phyloP scores from a whole-genome alignment of 2,329 filamentous ascomycete species.

The Alternaria metachromatica region DNA sequence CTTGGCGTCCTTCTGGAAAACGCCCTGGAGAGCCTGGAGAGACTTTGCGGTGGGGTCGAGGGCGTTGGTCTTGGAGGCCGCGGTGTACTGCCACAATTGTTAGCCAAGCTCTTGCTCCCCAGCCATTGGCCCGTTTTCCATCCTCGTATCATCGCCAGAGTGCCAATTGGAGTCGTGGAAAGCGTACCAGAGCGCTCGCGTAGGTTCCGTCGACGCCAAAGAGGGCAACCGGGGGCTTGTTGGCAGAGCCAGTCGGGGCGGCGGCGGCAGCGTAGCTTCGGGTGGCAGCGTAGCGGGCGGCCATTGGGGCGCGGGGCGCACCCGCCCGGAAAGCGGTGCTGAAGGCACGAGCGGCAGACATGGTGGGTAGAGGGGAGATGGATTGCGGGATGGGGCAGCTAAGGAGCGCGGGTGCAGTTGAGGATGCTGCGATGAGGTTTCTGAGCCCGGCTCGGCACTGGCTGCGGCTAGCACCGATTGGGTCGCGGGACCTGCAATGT shows the following conservation, averaged over 20 bases:
- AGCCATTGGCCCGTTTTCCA: conserved; percentile 28
- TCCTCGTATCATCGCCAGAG: conserved; percentile 24
- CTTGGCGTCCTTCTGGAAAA: conserved; percentile 84
- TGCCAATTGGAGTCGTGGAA: conserved; percentile 25
- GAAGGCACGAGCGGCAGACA: conserved; percentile 64
- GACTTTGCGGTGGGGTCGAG: conserved; percentile 88
- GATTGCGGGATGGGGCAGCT: conserved; percentile 39
- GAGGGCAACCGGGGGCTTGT: conserved; percentile 86
- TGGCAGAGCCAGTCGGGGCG: conserved; percentile 64
- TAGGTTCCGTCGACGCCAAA: conserved; percentile 98
- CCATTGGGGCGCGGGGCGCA: conserved; percentile 64
- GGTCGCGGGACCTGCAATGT: background rate
- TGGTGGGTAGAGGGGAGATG: conserved; percentile 52
- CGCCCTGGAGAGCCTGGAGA: conserved; percentile 71
- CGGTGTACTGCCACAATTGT: conserved; percentile 77
- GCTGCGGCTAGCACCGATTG: conserved; percentile 19
- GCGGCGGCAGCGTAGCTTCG: conserved; percentile 77
- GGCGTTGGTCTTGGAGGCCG: conserved; percentile 83
- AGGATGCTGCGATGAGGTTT: conserved; percentile 34
- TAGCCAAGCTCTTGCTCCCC: conserved; percentile 25
- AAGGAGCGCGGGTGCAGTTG: conserved; percentile 26
- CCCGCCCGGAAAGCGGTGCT: conserved; percentile 64
- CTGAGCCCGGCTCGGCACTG: conserved; percentile 29
- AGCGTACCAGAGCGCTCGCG: conserved; percentile 92
- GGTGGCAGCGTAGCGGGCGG: conserved; percentile 66